Base-by-base conservation (phyloP, 2,329 filamentous ascomycete species). In the Pseudogymnoascus sp. region DNA sequence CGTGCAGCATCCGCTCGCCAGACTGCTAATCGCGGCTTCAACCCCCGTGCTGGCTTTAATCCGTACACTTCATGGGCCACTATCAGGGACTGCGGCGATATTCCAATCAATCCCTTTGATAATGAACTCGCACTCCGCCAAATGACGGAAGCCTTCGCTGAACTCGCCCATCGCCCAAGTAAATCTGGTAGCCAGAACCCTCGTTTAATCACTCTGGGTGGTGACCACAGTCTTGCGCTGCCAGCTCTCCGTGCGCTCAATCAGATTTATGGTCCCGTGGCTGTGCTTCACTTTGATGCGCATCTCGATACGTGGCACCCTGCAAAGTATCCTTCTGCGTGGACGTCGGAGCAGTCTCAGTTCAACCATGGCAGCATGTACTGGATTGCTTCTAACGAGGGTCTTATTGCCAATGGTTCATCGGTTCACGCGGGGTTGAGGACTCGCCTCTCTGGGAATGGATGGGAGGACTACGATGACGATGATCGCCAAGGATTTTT, bases 361-460 rank as follows among this genome's bases (percentile, higher is more conserved):
- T 94, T 95, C 77, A 96, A 87, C 70, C 92, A 96, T 74, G 92
- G 92, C 4, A 90, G 84, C 67, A 94, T 96, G 86, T 96, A 96
- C 79, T 93, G 90, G 88, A 82, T 93, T 67, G 92, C 92, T 5
- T 86, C 86, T 58, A 85, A 86, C 31, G 92, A 96, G 73, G 90
- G 89, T 0, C 77, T 96, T 26, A 86, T 96, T 62, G 80, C 83
- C 63, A 92, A 93, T 73, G 77, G 79, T 11, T 87, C 83, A 0
- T 89, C 84, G 21, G 89, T 94, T 5, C 92, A 96, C 73, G 92
- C 90, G 0, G 92, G 92, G 1, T 78, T 96, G 59, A 85, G 92
- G 47, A 95, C 90, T 0, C 81, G 90, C 1, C 79, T 96, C 4
- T 85, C 83, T 0, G 86, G 86, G 40, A 75, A 77, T 44, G 84